Evolutionary conservation across 2,329 filamentous ascomycete genomes (phyloP).

Genomic region (Beauveria varroae): DNA sequence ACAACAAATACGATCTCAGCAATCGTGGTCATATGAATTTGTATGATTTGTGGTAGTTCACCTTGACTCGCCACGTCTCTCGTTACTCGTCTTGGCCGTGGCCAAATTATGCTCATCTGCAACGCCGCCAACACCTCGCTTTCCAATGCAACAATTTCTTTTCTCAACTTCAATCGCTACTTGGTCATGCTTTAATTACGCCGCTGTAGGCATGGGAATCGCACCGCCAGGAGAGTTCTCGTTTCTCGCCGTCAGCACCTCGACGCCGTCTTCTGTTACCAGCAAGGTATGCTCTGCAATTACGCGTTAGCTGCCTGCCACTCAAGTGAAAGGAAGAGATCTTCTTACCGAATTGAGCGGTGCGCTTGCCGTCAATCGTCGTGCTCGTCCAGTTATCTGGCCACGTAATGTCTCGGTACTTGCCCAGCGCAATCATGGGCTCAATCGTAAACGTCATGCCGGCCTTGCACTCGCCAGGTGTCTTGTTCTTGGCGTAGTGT

Average conservation of each 20-base stretch:
- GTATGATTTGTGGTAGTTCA: background rate
- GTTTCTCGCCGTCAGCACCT: slow-evolving; percentile 68
- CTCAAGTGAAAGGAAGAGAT: background rate
- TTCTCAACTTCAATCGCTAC: background rate
- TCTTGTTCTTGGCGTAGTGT: slow-evolving; percentile 98
- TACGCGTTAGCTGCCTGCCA: slow-evolving; percentile 16
- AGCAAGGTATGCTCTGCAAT: slow-evolving; percentile 67
- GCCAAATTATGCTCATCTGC: background rate
- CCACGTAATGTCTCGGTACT: slow-evolving; percentile 90
- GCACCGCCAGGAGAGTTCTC: slow-evolving; percentile 69
- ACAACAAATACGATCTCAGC: background rate
- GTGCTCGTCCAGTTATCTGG: slow-evolving; percentile 98
- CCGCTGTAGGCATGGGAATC: slow-evolving; percentile 45
- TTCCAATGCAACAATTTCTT: background rate
- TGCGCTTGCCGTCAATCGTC: slow-evolving; percentile 80
- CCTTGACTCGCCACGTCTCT: background rate
- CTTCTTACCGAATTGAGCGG: slow-evolving; percentile 79
- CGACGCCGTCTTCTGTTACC: slow-evolving; percentile 75
- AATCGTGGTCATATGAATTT: background rate
- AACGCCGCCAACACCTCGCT: slow-evolving; percentile 11
- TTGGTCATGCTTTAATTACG: slow-evolving; percentile 13
- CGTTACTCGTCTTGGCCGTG: background rate
- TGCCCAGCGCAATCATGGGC: slow-evolving; percentile 93
- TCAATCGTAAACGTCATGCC: slow-evolving; percentile 99
- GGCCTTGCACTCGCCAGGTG: slow-evolving; percentile 84